A percentile compares a stretch with the other conserved stretches of the same genome.
Conservation (phyloP, 306 rosid species). For the Casuarina cunninghamiana region DNA sequence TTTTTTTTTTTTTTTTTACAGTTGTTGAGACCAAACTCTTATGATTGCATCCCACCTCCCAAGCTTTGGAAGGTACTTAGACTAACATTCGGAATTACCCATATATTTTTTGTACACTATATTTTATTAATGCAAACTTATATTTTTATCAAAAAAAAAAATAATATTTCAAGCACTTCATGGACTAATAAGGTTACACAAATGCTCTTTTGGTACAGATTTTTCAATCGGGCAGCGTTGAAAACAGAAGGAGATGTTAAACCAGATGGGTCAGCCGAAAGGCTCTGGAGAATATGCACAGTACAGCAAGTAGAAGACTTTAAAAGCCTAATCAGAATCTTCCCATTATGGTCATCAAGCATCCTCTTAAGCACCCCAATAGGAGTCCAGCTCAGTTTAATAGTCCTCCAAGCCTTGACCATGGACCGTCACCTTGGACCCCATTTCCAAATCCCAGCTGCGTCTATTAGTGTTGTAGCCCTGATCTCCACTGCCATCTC, state of each 20-base stretch:
- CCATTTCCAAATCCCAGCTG: conserved; percentile 53
- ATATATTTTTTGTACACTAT: too few species aligned
- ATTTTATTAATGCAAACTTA: too few species aligned
- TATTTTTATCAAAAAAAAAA: neutral
- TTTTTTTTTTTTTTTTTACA: neutral
- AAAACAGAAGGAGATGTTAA: conserved; percentile 47
- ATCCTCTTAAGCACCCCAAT: conserved; percentile 53
- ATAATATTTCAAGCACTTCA: neutral
- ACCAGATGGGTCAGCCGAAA: conserved; percentile 40
- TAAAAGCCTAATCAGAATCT: conserved; percentile 42
- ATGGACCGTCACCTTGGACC: conserved; percentile 60
- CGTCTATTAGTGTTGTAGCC: conserved; percentile 35
- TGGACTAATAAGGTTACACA: neutral
- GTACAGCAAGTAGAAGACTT: conserved; percentile 65
- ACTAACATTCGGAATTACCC: neutral
- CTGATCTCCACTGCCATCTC: conserved; percentile 40
- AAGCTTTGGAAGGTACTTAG: too few species aligned
- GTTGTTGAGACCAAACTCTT: too few species aligned
- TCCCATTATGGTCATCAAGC: conserved; percentile 54
- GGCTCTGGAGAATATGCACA: conserved; percentile 58
- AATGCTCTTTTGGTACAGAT: conserved; percentile 26
- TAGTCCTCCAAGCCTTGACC: conserved; percentile 58
- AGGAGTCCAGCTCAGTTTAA: conserved; percentile 39
- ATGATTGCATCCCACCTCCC: too few species aligned
- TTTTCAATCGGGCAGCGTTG: conserved; percentile 51